Evolutionary conservation across 2,329 filamentous ascomycete species (phyloP), one percentile per base, ranked within the genome.

Genomic region (Colletotrichum spinosum): DNA sequence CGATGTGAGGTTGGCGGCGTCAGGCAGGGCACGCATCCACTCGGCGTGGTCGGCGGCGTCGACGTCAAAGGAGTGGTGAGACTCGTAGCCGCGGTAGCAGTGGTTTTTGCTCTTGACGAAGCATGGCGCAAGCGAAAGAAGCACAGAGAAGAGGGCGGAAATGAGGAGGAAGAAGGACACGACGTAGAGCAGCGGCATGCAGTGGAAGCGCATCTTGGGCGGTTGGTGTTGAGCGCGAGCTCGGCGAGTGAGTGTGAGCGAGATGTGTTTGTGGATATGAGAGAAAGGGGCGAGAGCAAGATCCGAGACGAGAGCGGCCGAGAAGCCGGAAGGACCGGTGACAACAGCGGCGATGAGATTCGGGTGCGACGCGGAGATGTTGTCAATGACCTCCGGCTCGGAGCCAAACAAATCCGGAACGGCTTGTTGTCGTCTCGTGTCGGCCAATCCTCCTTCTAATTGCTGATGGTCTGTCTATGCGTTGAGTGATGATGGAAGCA

Each of bases 11-110:
- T 73, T 75, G 41, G 76, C 73, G 34, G 72, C 67, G 71, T 84
- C 79, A 35, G 80, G 79, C 10, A 84, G 70, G 7, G 55, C 54
- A 17, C 73, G 72, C 83, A 84, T 84, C 83, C 83, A 85, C 42
- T 67, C 57, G 7, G 77, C 71, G 38, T 77, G 71, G 46, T 73
- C 68, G 39, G 72, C 71, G 37, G 67, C 68, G 63, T 76, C 70
- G 42, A 77, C 72, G 68, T 84, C 79, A 72, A 84, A 84, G 54
- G 81, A 83, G 70, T 73, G 82, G 25, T 70, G 65, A 41, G 76
- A 78, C 17, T 62, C 49, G 70, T 77, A 78, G 63, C 74, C 74
- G 63, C 70, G 70, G 69, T 77, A 77, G 66, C 73, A 75, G 53
- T 69, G 67, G 55, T 61, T 63, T 33, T 63, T 57, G 37, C 57